Evolutionary conservation across 2,329 filamentous ascomycete genomes (phyloP), one percentile per base, ranked within the genome.

Genomic region (Cordyceps fumosorosea): DNA sequence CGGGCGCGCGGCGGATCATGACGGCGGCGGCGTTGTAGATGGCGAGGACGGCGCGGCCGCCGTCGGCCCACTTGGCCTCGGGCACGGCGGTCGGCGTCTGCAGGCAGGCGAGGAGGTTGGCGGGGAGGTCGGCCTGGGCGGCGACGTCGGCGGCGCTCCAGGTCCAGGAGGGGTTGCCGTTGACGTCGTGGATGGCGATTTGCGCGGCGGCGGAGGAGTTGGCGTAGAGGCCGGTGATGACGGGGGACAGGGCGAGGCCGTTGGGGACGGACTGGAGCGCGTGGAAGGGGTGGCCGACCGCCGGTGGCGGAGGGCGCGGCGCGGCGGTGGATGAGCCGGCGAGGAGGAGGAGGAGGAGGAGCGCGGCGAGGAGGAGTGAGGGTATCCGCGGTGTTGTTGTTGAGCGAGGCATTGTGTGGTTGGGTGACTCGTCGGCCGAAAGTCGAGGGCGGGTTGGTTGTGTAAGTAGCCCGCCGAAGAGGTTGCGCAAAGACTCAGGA

Each of bases 1-100:
- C 59, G 2, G 59, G 59, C 22, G 11, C 3, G 45, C 37, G 52
- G 14, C 10, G 20, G 22, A 62, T 62, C 16, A 62, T 10, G 32
- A 62, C 26, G 26, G 59, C 59, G n/a, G 59, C 59, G 8, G 32
- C 32, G 32, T 55, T 55, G 59, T 62, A 62, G 29, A 62, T 50
- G 59, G 45, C 10, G 10, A 62, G 22, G 40, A 62, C 53, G 53
- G 20, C 22, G 20, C n/a, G 20, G 11, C 59, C 59, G 42, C 29
- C 52, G 45, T 56, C 37, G 42, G 53, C 52, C 59, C 59, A 62
- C 45, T 62, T 62, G 5, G 52, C 51, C 32, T 62, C 59, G 48
- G 57, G 57, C 26, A 56, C 12, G 1, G 59, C 59, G 26, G 52
- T 50, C 6, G 24, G n/a, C 18, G 37, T 24, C 29, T 56, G 51